Percentiles rank a stretch among this genome's conserved stretches.
Evolutionary conservation across 108 stramenopile species (phyloP).

Genomic region (Asterionellopsis glacialis): DNA sequence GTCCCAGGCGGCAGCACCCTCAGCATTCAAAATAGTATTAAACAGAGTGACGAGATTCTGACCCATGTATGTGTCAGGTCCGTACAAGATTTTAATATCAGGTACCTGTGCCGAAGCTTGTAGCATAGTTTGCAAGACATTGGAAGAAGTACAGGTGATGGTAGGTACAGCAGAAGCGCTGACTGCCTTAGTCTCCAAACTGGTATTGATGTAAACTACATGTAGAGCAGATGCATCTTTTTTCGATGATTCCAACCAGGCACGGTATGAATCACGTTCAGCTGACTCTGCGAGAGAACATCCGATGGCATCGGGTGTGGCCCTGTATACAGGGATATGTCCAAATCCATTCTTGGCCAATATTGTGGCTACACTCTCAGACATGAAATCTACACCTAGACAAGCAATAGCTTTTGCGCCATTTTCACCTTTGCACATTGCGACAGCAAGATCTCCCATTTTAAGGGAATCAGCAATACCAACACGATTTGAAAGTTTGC

Average conservation of each 20-base stretch:
- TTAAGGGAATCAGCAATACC: conserved; percentile 90
- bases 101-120: conserved; percentile 83
- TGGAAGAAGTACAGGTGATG: conserved; percentile 90
- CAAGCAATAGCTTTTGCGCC: conserved; percentile 60
- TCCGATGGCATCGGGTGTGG: conserved; percentile 66
- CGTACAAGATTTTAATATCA: conserved; percentile 74
- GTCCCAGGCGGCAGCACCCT: conserved; percentile 35
- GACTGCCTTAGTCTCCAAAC: conserved; percentile 88
- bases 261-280: conserved; percentile 74
- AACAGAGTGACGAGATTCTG: conserved; percentile 80
- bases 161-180: conserved; percentile 79
- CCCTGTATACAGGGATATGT: conserved; percentile 84
- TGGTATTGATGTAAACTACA: conserved; percentile 96
- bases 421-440: conserved; percentile 60
- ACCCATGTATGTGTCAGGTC: conserved; percentile 97
- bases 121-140: conserved; percentile 89
- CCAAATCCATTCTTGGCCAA: conserved; percentile 65
- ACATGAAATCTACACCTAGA: conserved; percentile 96
- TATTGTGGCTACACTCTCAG: conserved; percentile 84
- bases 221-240: conserved; percentile 52
- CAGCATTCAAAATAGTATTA: conserved; percentile 28
- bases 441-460: conserved; percentile 92
- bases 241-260: conserved; percentile 62
- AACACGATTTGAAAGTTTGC: conserved; percentile 40
- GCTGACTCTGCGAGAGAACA: conserved; percentile 91